Percentiles rank a stretch among this genome's conserved stretches.
phyloP scores from a whole-genome alignment of 257 asterid genomes.

The Solanum rostratum region DNA sequence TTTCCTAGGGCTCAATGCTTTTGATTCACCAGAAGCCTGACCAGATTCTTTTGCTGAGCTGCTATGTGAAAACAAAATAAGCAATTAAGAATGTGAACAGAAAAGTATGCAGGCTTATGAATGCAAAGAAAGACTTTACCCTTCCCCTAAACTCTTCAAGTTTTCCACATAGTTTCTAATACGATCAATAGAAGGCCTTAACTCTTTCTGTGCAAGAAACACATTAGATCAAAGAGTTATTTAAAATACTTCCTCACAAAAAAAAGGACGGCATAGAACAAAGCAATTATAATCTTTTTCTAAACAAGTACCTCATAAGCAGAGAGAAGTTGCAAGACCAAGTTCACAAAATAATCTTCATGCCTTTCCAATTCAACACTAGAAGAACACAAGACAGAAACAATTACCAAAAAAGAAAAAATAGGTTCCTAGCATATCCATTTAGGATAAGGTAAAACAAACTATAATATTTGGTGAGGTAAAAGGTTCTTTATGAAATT shows the following conservation, averaged over 20 bases:
- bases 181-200: conserved; percentile 68
- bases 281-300: background rate
- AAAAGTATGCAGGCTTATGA: background rate
- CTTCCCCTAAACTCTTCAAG: conserved; percentile 56
- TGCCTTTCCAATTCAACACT: conserved; percentile 87
- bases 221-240: background rate
- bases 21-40: conserved; percentile 15
- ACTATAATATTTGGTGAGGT: background rate
- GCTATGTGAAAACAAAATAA: background rate
- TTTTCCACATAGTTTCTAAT: conserved; percentile 77
- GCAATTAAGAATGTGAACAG: background rate
- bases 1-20: conserved; percentile 47
- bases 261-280: background rate
- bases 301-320: conserved; percentile 61
- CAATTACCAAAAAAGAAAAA: background rate
- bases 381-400: conserved; percentile 5
- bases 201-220: conserved; percentile 51
- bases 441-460: background rate
- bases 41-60: conserved; percentile 40
- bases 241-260: background rate
- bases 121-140: conserved; percentile 30
- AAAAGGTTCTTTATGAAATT: background rate
- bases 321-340: conserved; percentile 64
- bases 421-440: background rate
- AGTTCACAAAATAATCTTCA: conserved; percentile 65